Evolutionary conservation across 129 eudicot genomes (phyloP), one percentile per base, ranked within the genome.

Genomic region (Escallonia herrerae): DNA sequence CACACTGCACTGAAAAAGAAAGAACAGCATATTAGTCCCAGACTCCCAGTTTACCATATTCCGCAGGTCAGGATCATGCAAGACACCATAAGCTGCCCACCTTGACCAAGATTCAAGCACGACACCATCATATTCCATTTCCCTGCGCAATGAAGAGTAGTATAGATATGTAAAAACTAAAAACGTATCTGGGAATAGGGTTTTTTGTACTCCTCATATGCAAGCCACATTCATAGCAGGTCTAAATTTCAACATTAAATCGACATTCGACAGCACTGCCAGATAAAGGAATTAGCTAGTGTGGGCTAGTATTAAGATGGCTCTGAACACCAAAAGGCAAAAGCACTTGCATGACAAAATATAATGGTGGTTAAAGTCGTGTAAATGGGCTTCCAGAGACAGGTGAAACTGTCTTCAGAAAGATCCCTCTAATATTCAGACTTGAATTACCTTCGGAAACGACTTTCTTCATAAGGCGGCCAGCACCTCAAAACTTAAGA

Each of bases 91-190:
- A 50, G 91, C 89, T 60, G 91, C 96, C 98, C 98, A 93, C 73
- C 90, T 89, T 68, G 98, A 93, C 98, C 98, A 93, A 60, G 96
- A 93, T 79, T 93, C 98, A 44, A 93, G 82, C 56, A 93, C 98
- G 60, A 89, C 82, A 63, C 98, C 98, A 78, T 93, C 96, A 80
- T 83, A 93, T 49, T 51, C 83, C 96, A 88, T 81, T 76, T 89
- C 98, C 82, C 98, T 93, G 43, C 63, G 40, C 58, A 14, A 67
- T 56, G 15, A 63, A 50, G 40, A 76, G 14, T 60, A 52, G 13
- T 12, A 5, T 40, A 38, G 15, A 13, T 46, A 50, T n/a, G 12
- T 46, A 2, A 50, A 52, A 38, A 33, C 41, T 14, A 37, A 40
- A 22, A 38, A 33, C 41, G 11, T 55, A 15, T 41, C 2, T 41